phyloP scores from a whole-genome alignment of 2,329 filamentous ascomycete species.

The Venturia asperata region DNA sequence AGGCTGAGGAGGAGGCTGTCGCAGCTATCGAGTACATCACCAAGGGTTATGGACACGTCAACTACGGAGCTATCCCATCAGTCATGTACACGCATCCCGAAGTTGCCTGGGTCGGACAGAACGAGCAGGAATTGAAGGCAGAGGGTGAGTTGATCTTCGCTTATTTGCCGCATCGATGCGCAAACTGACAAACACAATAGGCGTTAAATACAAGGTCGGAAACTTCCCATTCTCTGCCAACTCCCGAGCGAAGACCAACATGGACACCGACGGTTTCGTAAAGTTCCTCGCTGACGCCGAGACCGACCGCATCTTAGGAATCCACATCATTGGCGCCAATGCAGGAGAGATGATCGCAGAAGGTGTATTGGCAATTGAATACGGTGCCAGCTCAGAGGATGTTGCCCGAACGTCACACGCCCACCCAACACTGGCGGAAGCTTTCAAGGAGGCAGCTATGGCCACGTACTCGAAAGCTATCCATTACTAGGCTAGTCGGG shows the following conservation, averaged over 20 bases:
- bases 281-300: conserved; percentile 96
- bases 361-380: conserved; percentile 89
- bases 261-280: conserved; percentile 90
- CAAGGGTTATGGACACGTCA: conserved; percentile 97
- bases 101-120: conserved; percentile 97
- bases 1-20: conserved; percentile 96
- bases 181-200: conserved; percentile 35
- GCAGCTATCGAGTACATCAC: conserved; percentile 94
- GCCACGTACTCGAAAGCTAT: conserved; percentile 92
- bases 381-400: conserved; percentile 91
- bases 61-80: conserved; percentile 94
- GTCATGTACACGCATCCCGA: conserved; percentile 99
- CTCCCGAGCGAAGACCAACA: conserved; percentile 97
- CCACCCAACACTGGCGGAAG: conserved; percentile 91
- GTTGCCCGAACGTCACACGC: conserved; percentile 56
- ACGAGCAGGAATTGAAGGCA: conserved; percentile 89
- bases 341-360: conserved; percentile 99
- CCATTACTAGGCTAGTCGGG: conserved; percentile 63
- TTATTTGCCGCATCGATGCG: not conserved
- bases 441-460: conserved; percentile 99
- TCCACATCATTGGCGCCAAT: conserved; percentile 93
- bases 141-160: conserved; percentile 24
- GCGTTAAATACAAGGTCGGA: conserved; percentile 86
- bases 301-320: conserved; percentile 89
- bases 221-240: conserved; percentile 97